Conservation (phyloP, 306 rosid genomes). For the Rosa lucieae region DNA sequence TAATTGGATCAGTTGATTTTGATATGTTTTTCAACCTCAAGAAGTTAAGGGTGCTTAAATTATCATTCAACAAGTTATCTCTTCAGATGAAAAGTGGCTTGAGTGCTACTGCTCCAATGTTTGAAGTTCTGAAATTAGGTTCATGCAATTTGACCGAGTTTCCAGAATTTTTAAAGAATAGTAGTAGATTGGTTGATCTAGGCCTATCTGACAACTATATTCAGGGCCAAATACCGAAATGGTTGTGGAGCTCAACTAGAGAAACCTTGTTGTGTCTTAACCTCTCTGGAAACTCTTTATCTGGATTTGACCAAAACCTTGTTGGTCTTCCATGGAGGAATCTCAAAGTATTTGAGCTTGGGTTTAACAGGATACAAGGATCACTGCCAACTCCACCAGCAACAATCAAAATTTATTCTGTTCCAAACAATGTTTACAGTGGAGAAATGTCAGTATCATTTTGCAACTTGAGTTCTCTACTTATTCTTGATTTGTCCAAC, state of each 20-base stretch:
- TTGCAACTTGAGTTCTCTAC: neutral
- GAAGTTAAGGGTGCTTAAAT: neutral
- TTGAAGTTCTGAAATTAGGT: neutral
- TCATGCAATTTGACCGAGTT: conserved; percentile 20
- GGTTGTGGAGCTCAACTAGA: conserved; percentile 23
- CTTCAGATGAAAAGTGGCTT: neutral
- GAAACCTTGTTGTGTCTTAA: conserved; percentile 6
- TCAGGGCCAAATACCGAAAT: conserved; percentile 36
- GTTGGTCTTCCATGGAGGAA: neutral
- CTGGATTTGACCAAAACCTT: conserved; percentile 8
- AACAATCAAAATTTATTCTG: neutral
- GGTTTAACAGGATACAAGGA: neutral
- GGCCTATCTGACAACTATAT: conserved; percentile 25
- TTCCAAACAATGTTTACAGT: neutral
- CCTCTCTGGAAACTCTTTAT: conserved; percentile 13
- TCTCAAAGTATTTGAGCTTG: neutral
- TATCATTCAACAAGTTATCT: conserved; percentile 17
- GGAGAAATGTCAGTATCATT: neutral
- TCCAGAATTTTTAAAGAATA: conserved; percentile 30
- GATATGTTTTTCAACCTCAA: conserved; percentile 2
- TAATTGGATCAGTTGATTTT: conserved; percentile 18
- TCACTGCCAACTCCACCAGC: conserved; percentile 17
- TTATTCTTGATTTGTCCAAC: neutral
- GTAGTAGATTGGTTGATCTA: conserved; percentile 2
- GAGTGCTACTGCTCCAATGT: conserved; percentile 11